Conservation (phyloP, 106 monocot genomes). For the Narthecium ossifragum region DNA sequence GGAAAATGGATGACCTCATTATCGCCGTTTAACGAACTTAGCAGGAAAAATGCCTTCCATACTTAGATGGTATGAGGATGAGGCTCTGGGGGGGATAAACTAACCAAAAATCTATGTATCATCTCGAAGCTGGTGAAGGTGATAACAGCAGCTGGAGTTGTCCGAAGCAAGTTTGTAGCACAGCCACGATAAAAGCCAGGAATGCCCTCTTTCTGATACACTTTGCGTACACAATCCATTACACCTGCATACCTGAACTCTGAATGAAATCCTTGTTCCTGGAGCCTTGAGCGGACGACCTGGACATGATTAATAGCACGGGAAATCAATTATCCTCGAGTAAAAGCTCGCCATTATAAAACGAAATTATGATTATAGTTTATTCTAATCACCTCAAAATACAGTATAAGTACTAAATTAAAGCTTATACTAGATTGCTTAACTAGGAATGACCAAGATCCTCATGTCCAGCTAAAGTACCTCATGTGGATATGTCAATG, state of each 20-base stretch:
- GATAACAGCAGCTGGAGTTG: slow-evolving; percentile 83
- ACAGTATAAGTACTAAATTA: no score
- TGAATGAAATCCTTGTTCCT: slow-evolving; percentile 70
- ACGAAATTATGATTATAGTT: background rate
- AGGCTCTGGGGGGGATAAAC: slow-evolving; percentile 45
- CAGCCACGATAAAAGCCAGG: slow-evolving; percentile 84
- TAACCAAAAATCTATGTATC: slow-evolving; percentile 70
- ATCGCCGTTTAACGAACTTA: no score
- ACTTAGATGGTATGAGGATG: slow-evolving; percentile 41
- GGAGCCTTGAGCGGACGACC: slow-evolving; percentile 88
- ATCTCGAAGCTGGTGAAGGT: slow-evolving; percentile 97
- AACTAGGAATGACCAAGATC: background rate
- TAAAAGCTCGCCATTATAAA: background rate
- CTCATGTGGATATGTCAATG: slow-evolving; percentile 94
- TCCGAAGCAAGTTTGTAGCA: slow-evolving; percentile 73
- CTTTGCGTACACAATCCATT: slow-evolving; percentile 68
- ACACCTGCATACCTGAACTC: slow-evolving; percentile 49
- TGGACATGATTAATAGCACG: slow-evolving; percentile 12
- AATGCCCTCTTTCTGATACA: slow-evolving; percentile 49
- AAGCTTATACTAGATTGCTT: no score
- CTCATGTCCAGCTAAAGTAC: slow-evolving; percentile 31
- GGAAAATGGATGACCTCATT: no score
- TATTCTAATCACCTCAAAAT: background rate
- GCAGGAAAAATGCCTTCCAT: background rate
- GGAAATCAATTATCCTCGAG: no score